Conservation (phyloP, 176 grass and related monocot species). For the Lolium rigidum region DNA sequence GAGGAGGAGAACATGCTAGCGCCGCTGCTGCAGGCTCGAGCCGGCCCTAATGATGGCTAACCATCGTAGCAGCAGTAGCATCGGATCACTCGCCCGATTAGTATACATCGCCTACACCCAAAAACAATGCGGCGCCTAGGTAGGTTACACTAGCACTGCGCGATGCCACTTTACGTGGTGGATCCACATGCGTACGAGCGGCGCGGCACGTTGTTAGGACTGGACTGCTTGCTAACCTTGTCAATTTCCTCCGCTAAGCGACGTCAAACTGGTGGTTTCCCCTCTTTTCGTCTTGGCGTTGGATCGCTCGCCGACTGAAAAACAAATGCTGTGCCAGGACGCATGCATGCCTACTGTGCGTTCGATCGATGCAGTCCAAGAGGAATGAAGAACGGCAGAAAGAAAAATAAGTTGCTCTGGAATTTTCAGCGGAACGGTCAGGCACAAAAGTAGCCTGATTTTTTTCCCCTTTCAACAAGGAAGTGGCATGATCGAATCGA, state of each 20-base stretch:
- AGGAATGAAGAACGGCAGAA: no score
- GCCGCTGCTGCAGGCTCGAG: background rate
- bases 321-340: background rate
- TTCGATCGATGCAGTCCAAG: background rate
- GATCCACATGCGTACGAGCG: background rate
- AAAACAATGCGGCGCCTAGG: constrained; percentile 14
- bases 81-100: constrained; percentile 57
- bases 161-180: background rate
- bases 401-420: no score
- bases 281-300: background rate
- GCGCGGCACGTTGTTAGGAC: background rate
- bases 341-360: background rate
- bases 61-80: constrained; percentile 31
- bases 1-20: constrained; percentile 43
- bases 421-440: no score
- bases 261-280: background rate
- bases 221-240: background rate
- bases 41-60: constrained; percentile 40
- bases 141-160: background rate
- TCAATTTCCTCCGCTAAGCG: constrained; percentile 6
- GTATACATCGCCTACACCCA: constrained; percentile 4
- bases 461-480: no score
- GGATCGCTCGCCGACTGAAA: background rate
- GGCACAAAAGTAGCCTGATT: background rate
- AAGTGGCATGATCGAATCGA: no score